A percentile compares a stretch with the other conserved stretches of the same genome.
Conservation (phyloP, 2,329 filamentous ascomycete genomes). For the Chrysoporthe austroafricana region DNA sequence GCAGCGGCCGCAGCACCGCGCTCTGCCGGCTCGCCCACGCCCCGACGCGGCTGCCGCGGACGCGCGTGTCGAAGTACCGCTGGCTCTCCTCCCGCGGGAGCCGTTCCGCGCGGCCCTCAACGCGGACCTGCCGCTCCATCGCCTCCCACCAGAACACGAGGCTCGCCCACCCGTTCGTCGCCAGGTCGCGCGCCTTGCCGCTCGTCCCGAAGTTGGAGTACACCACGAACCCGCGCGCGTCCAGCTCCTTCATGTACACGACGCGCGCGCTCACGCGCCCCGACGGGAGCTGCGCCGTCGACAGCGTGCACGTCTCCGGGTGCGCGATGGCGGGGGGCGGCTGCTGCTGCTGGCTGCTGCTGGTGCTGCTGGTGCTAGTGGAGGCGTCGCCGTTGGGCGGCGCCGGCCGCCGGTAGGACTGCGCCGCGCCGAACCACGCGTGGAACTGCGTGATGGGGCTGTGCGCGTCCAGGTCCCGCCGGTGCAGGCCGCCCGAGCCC, state of each 20-base stretch:
- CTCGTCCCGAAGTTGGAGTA: constrained; percentile 92
- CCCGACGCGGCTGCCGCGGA: constrained; percentile 81
- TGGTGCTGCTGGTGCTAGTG: not conserved
- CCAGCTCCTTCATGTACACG: constrained; percentile 96
- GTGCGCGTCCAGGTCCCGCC: constrained; percentile 59
- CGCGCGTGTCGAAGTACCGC: constrained; percentile 67
- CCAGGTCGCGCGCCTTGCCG: constrained; percentile 68
- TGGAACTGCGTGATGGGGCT: constrained; percentile 85
- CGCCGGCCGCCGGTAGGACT: constrained; percentile 40
- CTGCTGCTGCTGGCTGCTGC: constrained; percentile 31
- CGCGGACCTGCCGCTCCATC: constrained; percentile 85
- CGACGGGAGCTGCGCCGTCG: constrained; percentile 81
- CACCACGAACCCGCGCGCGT: constrained; percentile 80
- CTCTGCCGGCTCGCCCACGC: constrained; percentile 95
- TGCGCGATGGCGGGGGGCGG: constrained; percentile 61
- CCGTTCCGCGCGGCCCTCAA: constrained; percentile 77
- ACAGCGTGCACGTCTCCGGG: constrained; percentile 86
- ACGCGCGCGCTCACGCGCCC: constrained; percentile 83
- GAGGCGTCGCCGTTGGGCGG: not conserved
- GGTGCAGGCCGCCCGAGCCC: constrained; percentile 58
- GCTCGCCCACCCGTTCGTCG: constrained; percentile 74
- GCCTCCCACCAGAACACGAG: constrained; percentile 91
- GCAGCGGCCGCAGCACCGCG: constrained; percentile 62
- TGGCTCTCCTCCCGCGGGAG: constrained; percentile 73
- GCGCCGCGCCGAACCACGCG: constrained; percentile 81